Conservation (phyloP, 1,139 yeast genomes). For the Magnusiomyces ingens region DNA sequence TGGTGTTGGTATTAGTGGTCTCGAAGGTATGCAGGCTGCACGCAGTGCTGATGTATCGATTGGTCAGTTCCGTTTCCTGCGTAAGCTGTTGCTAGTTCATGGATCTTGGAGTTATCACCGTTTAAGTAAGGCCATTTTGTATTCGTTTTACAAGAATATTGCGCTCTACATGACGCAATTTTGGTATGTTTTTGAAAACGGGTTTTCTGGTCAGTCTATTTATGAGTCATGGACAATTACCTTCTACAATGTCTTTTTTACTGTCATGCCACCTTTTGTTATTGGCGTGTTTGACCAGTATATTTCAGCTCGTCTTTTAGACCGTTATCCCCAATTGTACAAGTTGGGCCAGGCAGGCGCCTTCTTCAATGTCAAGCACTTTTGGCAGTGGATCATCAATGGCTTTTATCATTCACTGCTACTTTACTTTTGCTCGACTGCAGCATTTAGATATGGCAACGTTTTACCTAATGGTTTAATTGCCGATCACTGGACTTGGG, state of each 20-base stretch:
- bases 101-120: slow-evolving; percentile 98
- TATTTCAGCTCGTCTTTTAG: slow-evolving; percentile 81
- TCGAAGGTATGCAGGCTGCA: slow-evolving; percentile 98
- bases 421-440: slow-evolving; percentile 65
- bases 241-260: slow-evolving; percentile 89
- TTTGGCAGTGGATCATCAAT: slow-evolving; percentile 96
- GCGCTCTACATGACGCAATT: slow-evolving; percentile 96
- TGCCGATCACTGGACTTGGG: slow-evolving; percentile 96
- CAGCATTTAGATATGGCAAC: slow-evolving; percentile 64
- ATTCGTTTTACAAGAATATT: slow-evolving; percentile 92
- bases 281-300: slow-evolving; percentile 96
- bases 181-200: slow-evolving; percentile 92
- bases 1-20: slow-evolving; percentile 95
- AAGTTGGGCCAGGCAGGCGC: slow-evolving; percentile 82
- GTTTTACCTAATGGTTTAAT: slow-evolving; percentile 59
- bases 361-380: slow-evolving; percentile 83
- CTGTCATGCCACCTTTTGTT: slow-evolving; percentile 93
- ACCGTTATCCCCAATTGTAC: slow-evolving; percentile 88
- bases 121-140: slow-evolving; percentile 82
- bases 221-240: slow-evolving; percentile 98
- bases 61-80: slow-evolving; percentile 87
- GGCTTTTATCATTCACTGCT: slow-evolving; percentile 93
- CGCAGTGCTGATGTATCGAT: slow-evolving; percentile 95
- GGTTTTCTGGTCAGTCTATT: slow-evolving; percentile 91
- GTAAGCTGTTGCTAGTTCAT: slow-evolving; percentile 79